These are phyloP conservation scores for Volvox africanus DNA, from an alignment of 139 green algal genomes.

Conservation along the genomic window DNA sequence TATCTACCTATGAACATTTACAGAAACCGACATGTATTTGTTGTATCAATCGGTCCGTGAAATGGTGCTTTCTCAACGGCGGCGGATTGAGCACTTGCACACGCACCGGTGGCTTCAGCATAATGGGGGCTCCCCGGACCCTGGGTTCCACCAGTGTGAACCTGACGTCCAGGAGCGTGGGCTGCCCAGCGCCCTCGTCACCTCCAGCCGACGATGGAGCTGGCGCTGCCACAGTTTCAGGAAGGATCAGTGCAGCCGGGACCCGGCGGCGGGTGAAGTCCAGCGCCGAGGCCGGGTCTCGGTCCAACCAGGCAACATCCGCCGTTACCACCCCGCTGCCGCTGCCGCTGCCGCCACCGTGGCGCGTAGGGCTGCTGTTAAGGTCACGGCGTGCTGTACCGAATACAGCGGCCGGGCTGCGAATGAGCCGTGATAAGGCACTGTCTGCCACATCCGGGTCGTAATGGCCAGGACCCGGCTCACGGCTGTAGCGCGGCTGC, in stretches of 20 bases:
- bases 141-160: constrained; percentile 45
- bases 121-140: constrained; percentile 32
- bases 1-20: too few relatives aligned
- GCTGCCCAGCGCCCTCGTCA: neutral
- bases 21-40: too few relatives aligned
- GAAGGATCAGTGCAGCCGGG: constrained; percentile 7
- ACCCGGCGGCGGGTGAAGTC: constrained; percentile 18
- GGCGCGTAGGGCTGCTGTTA: neutral
- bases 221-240: neutral
- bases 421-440: neutral
- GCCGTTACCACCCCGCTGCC: neutral
- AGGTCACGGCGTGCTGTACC: neutral
- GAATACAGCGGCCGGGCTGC: constrained; percentile 6
- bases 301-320: constrained; percentile 17
- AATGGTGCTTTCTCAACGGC: too few relatives aligned
- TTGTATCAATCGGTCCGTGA: too few relatives aligned
- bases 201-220: neutral
- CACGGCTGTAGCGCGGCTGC: constrained; percentile 37
- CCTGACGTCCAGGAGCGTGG: neutral
- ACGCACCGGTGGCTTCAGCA: constrained; percentile 12
- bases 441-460: neutral
- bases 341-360: neutral
- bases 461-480: constrained; percentile 38
- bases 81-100: too few relatives aligned
- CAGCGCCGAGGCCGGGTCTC: constrained; percentile 21